Evolutionary conservation across 139 green algal species (phyloP).

Genomic region (Closterium sp.): DNA sequence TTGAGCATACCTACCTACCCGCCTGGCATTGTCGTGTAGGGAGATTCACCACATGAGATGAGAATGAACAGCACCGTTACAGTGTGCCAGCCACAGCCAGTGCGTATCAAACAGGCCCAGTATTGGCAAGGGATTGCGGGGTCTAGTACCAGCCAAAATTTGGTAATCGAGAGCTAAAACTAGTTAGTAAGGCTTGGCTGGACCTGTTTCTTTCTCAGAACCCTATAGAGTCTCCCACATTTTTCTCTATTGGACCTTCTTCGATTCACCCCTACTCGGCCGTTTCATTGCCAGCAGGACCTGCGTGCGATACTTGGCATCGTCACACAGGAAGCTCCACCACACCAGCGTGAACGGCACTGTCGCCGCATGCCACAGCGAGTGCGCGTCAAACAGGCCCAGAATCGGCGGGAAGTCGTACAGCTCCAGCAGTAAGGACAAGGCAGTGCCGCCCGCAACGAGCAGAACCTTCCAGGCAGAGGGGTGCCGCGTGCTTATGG

Average conservation of each 20-base stretch:
- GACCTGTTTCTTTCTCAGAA: too few species aligned
- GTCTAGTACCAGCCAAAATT: too few species aligned
- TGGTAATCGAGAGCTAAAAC: too few species aligned
- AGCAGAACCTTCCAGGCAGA: slow-evolving; percentile 2
- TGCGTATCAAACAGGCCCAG: too few species aligned
- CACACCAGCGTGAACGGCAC: slow-evolving; percentile 69
- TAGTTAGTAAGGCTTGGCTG: too few species aligned
- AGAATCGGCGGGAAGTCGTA: slow-evolving; percentile 78
- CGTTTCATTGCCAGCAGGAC: background rate
- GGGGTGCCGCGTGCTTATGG: slow-evolving; percentile 1
- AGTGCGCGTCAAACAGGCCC: slow-evolving; percentile 75
- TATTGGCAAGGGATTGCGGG: too few species aligned
- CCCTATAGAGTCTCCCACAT: too few species aligned
- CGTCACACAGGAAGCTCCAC: slow-evolving; percentile 69
- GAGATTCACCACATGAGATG: too few species aligned
- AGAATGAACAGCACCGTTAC: too few species aligned
- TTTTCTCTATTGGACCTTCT: background rate
- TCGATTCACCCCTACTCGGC: background rate
- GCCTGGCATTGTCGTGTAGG: too few species aligned
- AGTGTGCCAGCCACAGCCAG: too few species aligned
- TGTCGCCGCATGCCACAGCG: slow-evolving; percentile 78
- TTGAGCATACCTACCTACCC: too few species aligned
- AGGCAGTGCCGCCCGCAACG: slow-evolving; percentile 48
- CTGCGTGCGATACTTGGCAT: slow-evolving; percentile 6
- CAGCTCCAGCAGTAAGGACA: slow-evolving; percentile 72